phyloP scores from a whole-genome alignment of 2,329 filamentous ascomycete genomes.

The Microsporum canis region DNA sequence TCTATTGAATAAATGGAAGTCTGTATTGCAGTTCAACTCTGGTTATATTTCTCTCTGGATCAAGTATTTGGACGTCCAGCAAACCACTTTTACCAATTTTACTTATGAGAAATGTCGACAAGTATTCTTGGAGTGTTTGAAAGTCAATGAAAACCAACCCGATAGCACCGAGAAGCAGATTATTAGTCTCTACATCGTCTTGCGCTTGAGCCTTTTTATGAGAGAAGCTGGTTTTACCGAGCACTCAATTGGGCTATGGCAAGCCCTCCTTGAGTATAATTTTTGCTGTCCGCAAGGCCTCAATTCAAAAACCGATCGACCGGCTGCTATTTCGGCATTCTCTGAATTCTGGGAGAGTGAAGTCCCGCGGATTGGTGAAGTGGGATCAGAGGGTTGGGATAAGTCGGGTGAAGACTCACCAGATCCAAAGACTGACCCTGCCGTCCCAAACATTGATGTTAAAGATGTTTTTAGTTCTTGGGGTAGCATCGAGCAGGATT shows the following conservation, averaged over 20 bases:
- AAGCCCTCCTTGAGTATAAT: slow-evolving; percentile 63
- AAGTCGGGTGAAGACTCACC: slow-evolving; percentile 18
- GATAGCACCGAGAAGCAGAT: slow-evolving; percentile 16
- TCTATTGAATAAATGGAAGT: slow-evolving; percentile 54
- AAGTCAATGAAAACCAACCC: slow-evolving; percentile 22
- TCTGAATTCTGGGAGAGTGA: slow-evolving; percentile 82
- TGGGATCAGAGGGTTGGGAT: slow-evolving; percentile 58
- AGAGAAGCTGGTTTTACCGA: slow-evolving; percentile 69
- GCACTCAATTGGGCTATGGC: slow-evolving; percentile 68
- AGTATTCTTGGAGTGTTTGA: slow-evolving; percentile 49
- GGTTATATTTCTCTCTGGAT: slow-evolving; percentile 58
- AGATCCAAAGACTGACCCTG: slow-evolving; percentile 25
- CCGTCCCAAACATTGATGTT: slow-evolving; percentile 16
- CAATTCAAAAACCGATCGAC: slow-evolving; percentile 10
- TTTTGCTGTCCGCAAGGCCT: slow-evolving; percentile 45
- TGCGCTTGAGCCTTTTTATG: slow-evolving; percentile 63
- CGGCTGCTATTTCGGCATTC: slow-evolving; percentile 37
- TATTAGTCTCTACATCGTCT: slow-evolving; percentile 56
- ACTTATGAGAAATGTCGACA: slow-evolving; percentile 54
- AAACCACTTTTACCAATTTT: slow-evolving; percentile 56
- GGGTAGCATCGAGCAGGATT: slow-evolving; percentile 43
- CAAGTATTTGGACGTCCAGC: slow-evolving; percentile 57
- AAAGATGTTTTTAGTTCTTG: slow-evolving; percentile 35
- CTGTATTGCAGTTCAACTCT: slow-evolving; percentile 46
- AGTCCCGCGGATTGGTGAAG: slow-evolving; percentile 64